Conservation (phyloP, 192 early-diverging fungal species). For the Entomortierella lignicola region DNA sequence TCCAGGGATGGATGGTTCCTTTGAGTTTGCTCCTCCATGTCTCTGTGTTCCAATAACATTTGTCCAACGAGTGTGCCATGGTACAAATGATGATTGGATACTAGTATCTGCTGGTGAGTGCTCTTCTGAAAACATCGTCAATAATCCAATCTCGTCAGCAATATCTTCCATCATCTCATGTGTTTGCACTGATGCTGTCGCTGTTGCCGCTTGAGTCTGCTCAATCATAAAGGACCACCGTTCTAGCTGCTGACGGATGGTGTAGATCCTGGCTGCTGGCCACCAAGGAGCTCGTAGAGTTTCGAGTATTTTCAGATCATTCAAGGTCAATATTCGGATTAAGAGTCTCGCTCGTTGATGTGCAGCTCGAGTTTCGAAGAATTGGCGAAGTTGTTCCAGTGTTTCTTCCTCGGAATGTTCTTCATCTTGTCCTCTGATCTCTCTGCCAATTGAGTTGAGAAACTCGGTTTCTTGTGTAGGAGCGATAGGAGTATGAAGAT, state of each 20-base stretch:
- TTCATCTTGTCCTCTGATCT: not conserved
- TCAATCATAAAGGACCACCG: slow-evolving; percentile 42
- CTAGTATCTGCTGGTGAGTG: not conserved
- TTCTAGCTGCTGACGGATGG: slow-evolving; percentile 30
- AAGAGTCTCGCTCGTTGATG: slow-evolving; percentile 22
- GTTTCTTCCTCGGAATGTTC: not conserved
- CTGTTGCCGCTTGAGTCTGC: not conserved
- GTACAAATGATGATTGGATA: not conserved
- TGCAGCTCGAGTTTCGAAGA: slow-evolving; percentile 14
- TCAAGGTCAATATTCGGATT: slow-evolving; percentile 13
- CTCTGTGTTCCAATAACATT: not conserved
- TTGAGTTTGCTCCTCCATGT: no score
- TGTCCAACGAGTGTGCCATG: slow-evolving; percentile 24
- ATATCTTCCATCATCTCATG: not conserved
- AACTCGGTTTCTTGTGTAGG: no score
- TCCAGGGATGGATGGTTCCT: no score
- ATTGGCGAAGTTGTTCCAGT: slow-evolving; percentile 18
- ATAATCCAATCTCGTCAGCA: no score
- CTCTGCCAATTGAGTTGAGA: no score
- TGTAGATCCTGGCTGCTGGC: slow-evolving; percentile 33
- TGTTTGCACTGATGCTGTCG: no score
- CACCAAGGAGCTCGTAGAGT: slow-evolving; percentile 33
- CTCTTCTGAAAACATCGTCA: not conserved
- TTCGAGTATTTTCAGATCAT: slow-evolving; percentile 11
- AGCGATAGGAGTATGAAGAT: no score